Base-by-base conservation (phyloP, 208 protist species). In the Crithidia brevicula region DNA sequence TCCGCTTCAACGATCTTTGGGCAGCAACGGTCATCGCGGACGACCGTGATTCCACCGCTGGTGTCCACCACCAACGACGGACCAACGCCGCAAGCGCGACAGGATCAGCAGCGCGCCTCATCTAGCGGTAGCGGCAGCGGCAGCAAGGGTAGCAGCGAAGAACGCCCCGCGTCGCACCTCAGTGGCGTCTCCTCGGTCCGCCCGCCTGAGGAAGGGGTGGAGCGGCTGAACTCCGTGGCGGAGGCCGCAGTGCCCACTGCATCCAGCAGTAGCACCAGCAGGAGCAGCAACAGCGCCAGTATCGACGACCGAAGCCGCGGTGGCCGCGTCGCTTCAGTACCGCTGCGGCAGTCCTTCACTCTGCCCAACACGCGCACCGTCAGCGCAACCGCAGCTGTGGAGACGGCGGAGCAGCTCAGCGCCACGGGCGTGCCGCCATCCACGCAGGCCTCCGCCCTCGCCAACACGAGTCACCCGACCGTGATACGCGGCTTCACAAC, bases 161-260 rank as follows among this genome's bases (percentile, higher is more conserved):
- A 71, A 59, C 59, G 30, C 46, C 65, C 49, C 23, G 49, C 52
- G 20, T 77, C 69, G 43, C 65, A 69, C 18, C 42, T 78, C 58
- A 85, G 74, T 63, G 51, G 54, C 43, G 72, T 85, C 58, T 78
- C 74, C 10, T 85, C 79, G 10, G 79, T 81, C 27, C 69, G 49
- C 30, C 40, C 62, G 11, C 28, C 53, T 1, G 54, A 56, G 22
- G 67, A 69, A 47, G 70, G 78, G 51, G 71, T 58, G 59, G 63
- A 7, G 42, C 65, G 46, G 4, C 40, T 68, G 52, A 27, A 68
- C 38, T 75, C 69, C 16, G 0, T 69, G 20, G 69, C 51, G 5
- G 60, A 74, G 36, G 40, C 28, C 6, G 49, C n/a, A 9, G 67
- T 40, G 16, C 10, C n/a, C 60, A 64, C 57, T 20, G 68, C 65